Evolutionary conservation across 2,329 filamentous ascomycete genomes (phyloP).

Genomic region (Fusarium newnesense): DNA sequence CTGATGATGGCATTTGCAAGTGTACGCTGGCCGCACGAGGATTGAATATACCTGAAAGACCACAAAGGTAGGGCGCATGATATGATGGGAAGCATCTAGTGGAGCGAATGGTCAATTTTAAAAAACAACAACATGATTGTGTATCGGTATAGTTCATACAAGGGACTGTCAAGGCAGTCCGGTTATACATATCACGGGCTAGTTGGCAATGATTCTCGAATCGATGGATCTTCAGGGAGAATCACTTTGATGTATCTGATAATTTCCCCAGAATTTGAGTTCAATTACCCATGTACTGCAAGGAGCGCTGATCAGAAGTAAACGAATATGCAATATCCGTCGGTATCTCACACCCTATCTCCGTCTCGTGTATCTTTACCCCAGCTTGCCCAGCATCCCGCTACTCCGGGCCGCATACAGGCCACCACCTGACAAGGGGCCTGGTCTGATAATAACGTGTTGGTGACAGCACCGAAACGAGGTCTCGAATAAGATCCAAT

Average conservation of each 20-base stretch:
- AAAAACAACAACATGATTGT: background rate
- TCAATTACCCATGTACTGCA: background rate
- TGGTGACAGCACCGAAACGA: background rate
- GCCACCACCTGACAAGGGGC: background rate
- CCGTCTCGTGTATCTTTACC: background rate
- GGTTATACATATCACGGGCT: background rate
- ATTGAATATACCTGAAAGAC: constrained; percentile 38
- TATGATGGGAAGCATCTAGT: constrained; percentile 28
- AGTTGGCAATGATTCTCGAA: background rate
- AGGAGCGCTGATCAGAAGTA: background rate
- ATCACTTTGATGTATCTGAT: background rate
- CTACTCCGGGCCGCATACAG: background rate
- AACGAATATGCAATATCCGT: background rate
- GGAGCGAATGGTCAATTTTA: constrained; percentile 3
- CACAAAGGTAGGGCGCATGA: constrained; percentile 8
- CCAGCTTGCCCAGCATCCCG: constrained; percentile 1
- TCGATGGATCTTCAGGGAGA: background rate
- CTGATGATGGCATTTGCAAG: constrained; percentile 14
- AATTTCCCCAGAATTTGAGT: background rate
- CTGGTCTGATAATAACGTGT: background rate
- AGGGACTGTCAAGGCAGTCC: background rate
- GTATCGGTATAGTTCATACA: background rate
- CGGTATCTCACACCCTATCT: background rate
- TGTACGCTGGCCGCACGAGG: constrained; percentile 34
- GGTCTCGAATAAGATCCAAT: background rate